Evolutionary conservation across 1,139 yeast genomes (phyloP), one percentile per base, ranked within the genome.

Genomic region (Candida tropicalis): DNA sequence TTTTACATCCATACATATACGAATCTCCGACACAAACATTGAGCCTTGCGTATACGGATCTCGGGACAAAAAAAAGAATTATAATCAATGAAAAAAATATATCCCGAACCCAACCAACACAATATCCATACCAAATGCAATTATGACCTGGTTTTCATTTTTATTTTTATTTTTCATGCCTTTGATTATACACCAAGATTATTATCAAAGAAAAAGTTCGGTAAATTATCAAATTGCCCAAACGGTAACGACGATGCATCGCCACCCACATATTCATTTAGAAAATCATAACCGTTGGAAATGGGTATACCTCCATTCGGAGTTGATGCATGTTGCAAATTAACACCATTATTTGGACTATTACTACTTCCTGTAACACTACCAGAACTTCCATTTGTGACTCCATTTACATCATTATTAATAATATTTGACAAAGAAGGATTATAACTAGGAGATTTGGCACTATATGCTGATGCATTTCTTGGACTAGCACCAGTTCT

Each of bases 171-270:
- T 23, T 20, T 23, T n/a, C 8, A 11, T 15, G n/a, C 27, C 25
- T 18, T 20, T 10, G 26, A 7, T 46, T 48, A 58, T 11, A 53
- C 38, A 11, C 68, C 68, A 33, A 63, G 46, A 44, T 65, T 68
- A 41, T 66, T 67, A 48, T 70, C 77, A 45, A 60, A 68, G 52
- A 72, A 70, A 45, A 66, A 69, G 49, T 70, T 70, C 8, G 76
- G 76, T 42, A 69, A 49, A 39, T 50, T 62, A 39, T 56, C 46
- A 43, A 55, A 45, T 37, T 55, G 57, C 12, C 48, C 47, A 24
- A 46, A 46, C 10, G 53, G 39, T 46, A 53, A 51, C 3, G 58
- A 42, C 2, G 54, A 47, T 4, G 53, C 56, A 35, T 58, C 64
- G 35, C 53, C 51, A 26, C 47, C 48, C n/a, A 55, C 38, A 26